Evolutionary conservation across 2,329 filamentous ascomycete genomes (phyloP).

Genomic region (Purpureocillium lavendulum): DNA sequence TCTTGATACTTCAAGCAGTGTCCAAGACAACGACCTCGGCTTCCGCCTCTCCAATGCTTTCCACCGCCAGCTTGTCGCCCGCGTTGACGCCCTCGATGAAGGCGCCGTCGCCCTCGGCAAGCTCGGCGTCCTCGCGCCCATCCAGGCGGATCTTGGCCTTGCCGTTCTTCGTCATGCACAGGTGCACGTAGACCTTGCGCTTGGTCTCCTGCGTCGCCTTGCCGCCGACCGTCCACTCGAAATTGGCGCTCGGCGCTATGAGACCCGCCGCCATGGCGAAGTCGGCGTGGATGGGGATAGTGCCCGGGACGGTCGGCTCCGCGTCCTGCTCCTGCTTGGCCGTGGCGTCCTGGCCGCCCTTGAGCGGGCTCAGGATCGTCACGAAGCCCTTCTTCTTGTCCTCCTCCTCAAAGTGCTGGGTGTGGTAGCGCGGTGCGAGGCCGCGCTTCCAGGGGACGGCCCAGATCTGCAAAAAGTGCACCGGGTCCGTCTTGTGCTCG

Average conservation of each 20-base stretch:
- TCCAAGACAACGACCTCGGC: slow-evolving; percentile 64
- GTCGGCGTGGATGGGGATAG: slow-evolving; percentile 79
- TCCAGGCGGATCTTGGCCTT: slow-evolving; percentile 64
- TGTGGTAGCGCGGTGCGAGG: slow-evolving; percentile 69
- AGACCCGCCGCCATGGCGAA: slow-evolving; percentile 75
- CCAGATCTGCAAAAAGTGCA: slow-evolving; percentile 89
- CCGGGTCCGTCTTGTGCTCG: slow-evolving; percentile 59
- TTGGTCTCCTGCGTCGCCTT: slow-evolving; percentile 41
- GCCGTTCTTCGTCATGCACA: slow-evolving; percentile 72
- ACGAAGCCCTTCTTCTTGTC: slow-evolving; percentile 64
- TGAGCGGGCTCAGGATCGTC: slow-evolving; percentile 67
- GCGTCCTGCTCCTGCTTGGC: slow-evolving; percentile 55
- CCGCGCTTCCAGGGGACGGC: slow-evolving; percentile 68
- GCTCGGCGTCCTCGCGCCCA: slow-evolving; percentile 52
- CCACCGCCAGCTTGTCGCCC: slow-evolving; percentile 55
- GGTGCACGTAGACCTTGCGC: slow-evolving; percentile 71
- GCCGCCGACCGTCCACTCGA: slow-evolving; percentile 65
- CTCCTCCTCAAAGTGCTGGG: slow-evolving; percentile 62
- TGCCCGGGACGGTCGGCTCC: slow-evolving; percentile 51
- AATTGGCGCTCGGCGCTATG: slow-evolving; percentile 54
- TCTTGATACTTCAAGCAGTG: slow-evolving; percentile 38
- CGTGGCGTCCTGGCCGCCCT: slow-evolving; percentile 55
- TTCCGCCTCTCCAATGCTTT: slow-evolving; percentile 60
- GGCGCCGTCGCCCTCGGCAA: slow-evolving; percentile 74
- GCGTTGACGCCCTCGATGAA: slow-evolving; percentile 59